Evolutionary conservation across 257 asterid genomes (phyloP).

Genomic region (Nicotiana tabacum): DNA sequence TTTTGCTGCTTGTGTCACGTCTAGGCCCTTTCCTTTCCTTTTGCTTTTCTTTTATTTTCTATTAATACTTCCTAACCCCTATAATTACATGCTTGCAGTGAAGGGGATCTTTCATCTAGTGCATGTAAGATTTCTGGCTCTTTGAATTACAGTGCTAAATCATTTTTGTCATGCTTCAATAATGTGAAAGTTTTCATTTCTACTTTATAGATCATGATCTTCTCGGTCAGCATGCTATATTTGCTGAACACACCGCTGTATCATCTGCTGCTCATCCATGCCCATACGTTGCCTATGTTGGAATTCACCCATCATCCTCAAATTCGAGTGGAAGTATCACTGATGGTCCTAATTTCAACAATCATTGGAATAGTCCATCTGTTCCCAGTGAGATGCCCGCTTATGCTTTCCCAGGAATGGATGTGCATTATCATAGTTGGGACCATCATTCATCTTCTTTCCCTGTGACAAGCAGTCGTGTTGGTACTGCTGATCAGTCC

Average conservation of each 20-base stretch:
- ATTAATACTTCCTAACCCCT: conserved; percentile 19
- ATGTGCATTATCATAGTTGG: conserved; percentile 58
- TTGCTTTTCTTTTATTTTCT: conserved; percentile 13
- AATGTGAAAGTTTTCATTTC: conserved; percentile 18
- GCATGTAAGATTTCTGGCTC: conserved; percentile 55
- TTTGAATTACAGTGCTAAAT: conserved; percentile 13
- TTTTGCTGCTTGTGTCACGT: background rate
- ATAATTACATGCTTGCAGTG: conserved; percentile 44
- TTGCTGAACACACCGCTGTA: conserved; percentile 62
- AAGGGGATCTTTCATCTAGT: conserved; percentile 69
- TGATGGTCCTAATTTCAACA: conserved; percentile 60
- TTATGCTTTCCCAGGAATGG: conserved; percentile 63
- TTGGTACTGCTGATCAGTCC: conserved; percentile 60
- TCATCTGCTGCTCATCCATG: conserved; percentile 73
- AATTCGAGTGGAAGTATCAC: conserved; percentile 54
- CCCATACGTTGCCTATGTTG: conserved; percentile 79
- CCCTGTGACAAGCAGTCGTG: conserved; percentile 42
- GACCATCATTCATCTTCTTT: conserved; percentile 59
- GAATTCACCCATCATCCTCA: conserved; percentile 72
- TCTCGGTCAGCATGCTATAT: conserved; percentile 57
- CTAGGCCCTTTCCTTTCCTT: background rate
- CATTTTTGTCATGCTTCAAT: conserved; percentile 14
- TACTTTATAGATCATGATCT: conserved; percentile 59
- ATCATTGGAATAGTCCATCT: conserved; percentile 69
- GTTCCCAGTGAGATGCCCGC: conserved; percentile 54